Conservation (phyloP, 768 basidiomycete genomes). For the Phallus indusiatus region DNA sequence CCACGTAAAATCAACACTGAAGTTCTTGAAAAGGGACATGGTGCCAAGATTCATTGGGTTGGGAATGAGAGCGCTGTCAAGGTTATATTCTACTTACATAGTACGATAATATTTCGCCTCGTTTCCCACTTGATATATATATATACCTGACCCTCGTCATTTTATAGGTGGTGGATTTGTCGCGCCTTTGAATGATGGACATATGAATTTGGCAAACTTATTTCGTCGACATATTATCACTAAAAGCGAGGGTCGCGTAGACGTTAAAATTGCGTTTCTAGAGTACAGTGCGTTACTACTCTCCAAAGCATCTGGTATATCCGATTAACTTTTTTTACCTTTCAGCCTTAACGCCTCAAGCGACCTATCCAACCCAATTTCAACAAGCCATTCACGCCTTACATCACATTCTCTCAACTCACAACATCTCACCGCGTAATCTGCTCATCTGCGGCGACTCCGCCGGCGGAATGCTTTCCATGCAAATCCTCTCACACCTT, state of each 20-base stretch:
- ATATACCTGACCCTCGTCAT: too few species aligned
- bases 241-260: background rate
- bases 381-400: slow-evolving; percentile 12
- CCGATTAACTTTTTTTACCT: background rate
- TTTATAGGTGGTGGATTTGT: slow-evolving; percentile 5
- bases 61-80: background rate
- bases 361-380: slow-evolving; percentile 15
- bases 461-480: slow-evolving; percentile 15
- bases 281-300: slow-evolving; percentile 3
- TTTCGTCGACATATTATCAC: background rate
- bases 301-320: background rate
- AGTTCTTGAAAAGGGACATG: background rate
- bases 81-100: slow-evolving; percentile 2
- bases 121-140: background rate
- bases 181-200: background rate
- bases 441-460: slow-evolving; percentile 16
- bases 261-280: slow-evolving; percentile 1
- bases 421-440: slow-evolving; percentile 12
- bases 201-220: background rate
- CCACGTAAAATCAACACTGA: background rate
- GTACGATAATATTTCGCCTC: background rate
- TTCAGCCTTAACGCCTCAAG: slow-evolving; percentile 11
- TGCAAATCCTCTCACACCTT: slow-evolving; percentile 15
- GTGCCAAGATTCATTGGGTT: slow-evolving; percentile 7
- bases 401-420: slow-evolving; percentile 11